Base-by-base conservation (phyloP, 495 filamentous ascomycete genomes). In the Neurospora pannonica region DNA sequence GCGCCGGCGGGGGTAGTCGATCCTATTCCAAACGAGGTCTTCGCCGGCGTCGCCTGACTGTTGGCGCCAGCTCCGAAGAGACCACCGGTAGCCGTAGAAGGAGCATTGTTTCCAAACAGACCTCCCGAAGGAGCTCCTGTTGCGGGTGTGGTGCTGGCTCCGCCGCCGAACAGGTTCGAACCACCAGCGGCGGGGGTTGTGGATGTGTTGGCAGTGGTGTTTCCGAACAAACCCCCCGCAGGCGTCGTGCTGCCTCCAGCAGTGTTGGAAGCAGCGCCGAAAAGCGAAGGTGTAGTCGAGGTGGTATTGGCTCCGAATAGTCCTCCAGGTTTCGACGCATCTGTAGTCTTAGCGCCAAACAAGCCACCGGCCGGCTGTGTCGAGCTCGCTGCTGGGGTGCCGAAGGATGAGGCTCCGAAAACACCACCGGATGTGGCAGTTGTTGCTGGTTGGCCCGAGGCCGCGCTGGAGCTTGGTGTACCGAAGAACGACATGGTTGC, bases 321-420 rank as follows among this genome's bases (percentile, higher is more conserved):
- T 69, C 28, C 54, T 36, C 54, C 71, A 17, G 74, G 73, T 31
- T 81, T 80, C 72, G 80, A 79, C 24, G 78, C 78, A 39, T 48
- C 73, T 54, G 79, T 78, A 37, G 81, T 79, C 11, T 82, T 70
- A 60, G 74, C 70, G 9, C 88, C 88, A 81, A 92, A 92, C n/a
- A 88, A 42, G 28, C 83, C 77, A 34, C 82, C 79, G 36, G 82
- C 74, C 21, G 75, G 72, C 38, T 81, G 76, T 70, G 76, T 78
- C 76, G 82, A 72, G 71, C 74, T 81, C 43, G 77, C 62, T 13
- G 79, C 77, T 62, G 78, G 38, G 72, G 78, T 80, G 40, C 80
- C 80, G 73, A 86, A 85, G 71, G 54, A 15, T 31, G 77, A 73
- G 8, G 54, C 42, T 34, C 84, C 83, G 78, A 84, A 85, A 60